These are phyloP conservation scores for Teratosphaeria epicoccoides DNA, from an alignment of 2,329 filamentous ascomycete genomes.

Conservation along the genomic window DNA sequence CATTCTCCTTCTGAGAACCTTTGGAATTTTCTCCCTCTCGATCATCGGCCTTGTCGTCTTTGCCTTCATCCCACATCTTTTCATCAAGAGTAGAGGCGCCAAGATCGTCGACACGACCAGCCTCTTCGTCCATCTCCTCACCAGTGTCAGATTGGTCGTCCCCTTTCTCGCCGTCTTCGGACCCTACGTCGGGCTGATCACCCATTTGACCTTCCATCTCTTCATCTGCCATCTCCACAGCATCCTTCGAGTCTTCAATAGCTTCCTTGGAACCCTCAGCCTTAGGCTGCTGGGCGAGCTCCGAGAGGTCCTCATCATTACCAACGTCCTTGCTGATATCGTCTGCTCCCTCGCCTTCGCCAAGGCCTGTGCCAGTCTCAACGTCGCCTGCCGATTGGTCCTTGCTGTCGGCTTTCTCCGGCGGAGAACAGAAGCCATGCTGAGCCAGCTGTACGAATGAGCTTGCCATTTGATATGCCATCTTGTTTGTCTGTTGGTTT, in stretches of 20 bases:
- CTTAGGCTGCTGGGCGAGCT: slow-evolving; percentile 70
- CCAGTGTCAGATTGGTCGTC: slow-evolving; percentile 49
- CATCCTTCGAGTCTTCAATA: slow-evolving; percentile 71
- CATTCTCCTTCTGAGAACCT: slow-evolving; percentile 39
- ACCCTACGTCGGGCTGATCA: slow-evolving; percentile 57
- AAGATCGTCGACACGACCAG: slow-evolving; percentile 80
- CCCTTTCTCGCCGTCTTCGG: slow-evolving; percentile 35
- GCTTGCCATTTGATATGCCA: slow-evolving; percentile 45
- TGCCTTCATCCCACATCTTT: slow-evolving; percentile 93
- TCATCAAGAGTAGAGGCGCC: slow-evolving; percentile 88
- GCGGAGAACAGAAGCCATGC: slow-evolving; percentile 84
- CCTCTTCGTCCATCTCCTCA: slow-evolving; percentile 61
- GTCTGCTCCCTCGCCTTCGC: slow-evolving; percentile 88
- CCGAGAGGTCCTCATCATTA: slow-evolving; percentile 83
- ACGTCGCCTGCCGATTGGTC: slow-evolving; percentile 54
- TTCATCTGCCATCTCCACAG: slow-evolving; percentile 84
- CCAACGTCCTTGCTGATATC: slow-evolving; percentile 97
- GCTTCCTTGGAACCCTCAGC: slow-evolving; percentile 45
- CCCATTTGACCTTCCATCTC: slow-evolving; percentile 81
- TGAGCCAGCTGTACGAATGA: slow-evolving; percentile 68
- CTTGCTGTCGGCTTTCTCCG: slow-evolving; percentile 52
- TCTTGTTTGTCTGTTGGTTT: neutral
- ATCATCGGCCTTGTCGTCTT: slow-evolving; percentile 70
- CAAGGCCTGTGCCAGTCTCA: slow-evolving; percentile 84
- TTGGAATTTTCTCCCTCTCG: slow-evolving; percentile 55